These are phyloP conservation scores for Hypericum perforatum DNA, from an alignment of 345 rosid species.

Conservation along the genomic window DNA sequence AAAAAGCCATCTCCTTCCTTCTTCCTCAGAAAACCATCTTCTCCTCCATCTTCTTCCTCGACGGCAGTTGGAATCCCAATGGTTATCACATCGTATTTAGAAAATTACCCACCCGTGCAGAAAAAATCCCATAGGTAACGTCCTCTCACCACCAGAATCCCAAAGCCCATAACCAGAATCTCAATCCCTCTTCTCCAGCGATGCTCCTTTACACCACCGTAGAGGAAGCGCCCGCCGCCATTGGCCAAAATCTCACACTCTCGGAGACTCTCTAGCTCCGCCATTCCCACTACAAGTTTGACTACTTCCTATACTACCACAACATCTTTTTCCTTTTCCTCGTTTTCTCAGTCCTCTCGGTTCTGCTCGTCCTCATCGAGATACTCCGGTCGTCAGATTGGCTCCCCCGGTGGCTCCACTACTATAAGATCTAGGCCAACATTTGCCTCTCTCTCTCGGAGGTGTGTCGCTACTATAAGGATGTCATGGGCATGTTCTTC, in stretches of 20 bases:
- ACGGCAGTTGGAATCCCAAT: no score
- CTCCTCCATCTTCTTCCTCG: no score
- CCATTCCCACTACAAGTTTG: constrained; percentile 70
- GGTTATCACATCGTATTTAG: no score
- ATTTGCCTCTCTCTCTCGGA: constrained; percentile 47
- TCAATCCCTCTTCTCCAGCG: constrained; percentile 12
- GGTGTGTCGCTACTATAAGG: constrained; percentile 57
- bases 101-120: no score
- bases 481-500: constrained; percentile 63
- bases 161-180: no score
- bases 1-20: no score
- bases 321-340: constrained; percentile 61
- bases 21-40: no score
- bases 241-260: constrained; percentile 65
- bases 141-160: no score
- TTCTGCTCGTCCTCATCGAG: constrained; percentile 51
- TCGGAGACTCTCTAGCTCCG: constrained; percentile 71
- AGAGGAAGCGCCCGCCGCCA: constrained; percentile 48
- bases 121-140: no score
- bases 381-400: constrained; percentile 36
- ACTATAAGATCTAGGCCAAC: constrained; percentile 85
- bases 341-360: constrained; percentile 59
- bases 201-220: constrained; percentile 69
- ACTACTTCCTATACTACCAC: constrained; percentile 79
- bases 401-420: no score